A percentile compares a stretch with the other conserved stretches of the same genome.
Evolutionary conservation across 2,329 filamentous ascomycete genomes (phyloP).

Genomic region (Cladosporium sp.): DNA sequence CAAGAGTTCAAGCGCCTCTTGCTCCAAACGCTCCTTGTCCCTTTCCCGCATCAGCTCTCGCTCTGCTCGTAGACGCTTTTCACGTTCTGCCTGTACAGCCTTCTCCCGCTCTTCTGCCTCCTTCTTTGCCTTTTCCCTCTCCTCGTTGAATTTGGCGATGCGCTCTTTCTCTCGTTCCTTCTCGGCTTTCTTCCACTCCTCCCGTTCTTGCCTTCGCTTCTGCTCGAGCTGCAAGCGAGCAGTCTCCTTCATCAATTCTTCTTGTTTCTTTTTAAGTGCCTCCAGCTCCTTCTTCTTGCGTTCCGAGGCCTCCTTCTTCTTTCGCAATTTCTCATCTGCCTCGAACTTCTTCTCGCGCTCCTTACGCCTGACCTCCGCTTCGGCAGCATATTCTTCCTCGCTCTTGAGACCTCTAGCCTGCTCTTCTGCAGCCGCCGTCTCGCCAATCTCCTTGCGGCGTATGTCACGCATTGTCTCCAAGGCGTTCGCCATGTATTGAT

Average conservation of each 20-base stretch:
- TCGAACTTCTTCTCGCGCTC: conserved; percentile 60
- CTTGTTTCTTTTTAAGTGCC: conserved; percentile 46
- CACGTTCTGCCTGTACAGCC: conserved; percentile 45
- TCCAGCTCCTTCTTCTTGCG: conserved; percentile 52
- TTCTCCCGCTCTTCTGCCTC: conserved; percentile 50
- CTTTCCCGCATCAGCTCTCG: conserved; percentile 28
- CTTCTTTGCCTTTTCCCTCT: conserved; percentile 39
- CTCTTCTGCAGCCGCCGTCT: conserved; percentile 64
- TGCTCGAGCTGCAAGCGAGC: conserved; percentile 44
- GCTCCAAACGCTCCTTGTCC: conserved; percentile 53
- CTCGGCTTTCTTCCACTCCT: conserved; percentile 40
- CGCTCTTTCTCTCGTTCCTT: conserved; percentile 53
- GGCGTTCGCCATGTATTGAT: conserved; percentile 59
- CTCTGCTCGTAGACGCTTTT: conserved; percentile 35
- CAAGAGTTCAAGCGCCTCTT: conserved; percentile 51
- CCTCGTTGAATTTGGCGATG: conserved; percentile 48
- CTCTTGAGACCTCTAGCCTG: conserved; percentile 63
- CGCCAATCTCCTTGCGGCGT: conserved; percentile 63
- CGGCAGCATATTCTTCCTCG: conserved; percentile 67
- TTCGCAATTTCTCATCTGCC: conserved; percentile 56
- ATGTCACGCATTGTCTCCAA: conserved; percentile 67
- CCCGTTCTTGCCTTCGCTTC: conserved; percentile 45
- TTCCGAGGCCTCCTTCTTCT: conserved; percentile 57
- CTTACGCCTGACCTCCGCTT: conserved; percentile 57
- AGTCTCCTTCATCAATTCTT: conserved; percentile 40